A percentile compares a stretch with the other conserved stretches of the same genome.
phyloP scores from a whole-genome alignment of 305 asterid genomes.

The Solanum aculeatissimum region DNA sequence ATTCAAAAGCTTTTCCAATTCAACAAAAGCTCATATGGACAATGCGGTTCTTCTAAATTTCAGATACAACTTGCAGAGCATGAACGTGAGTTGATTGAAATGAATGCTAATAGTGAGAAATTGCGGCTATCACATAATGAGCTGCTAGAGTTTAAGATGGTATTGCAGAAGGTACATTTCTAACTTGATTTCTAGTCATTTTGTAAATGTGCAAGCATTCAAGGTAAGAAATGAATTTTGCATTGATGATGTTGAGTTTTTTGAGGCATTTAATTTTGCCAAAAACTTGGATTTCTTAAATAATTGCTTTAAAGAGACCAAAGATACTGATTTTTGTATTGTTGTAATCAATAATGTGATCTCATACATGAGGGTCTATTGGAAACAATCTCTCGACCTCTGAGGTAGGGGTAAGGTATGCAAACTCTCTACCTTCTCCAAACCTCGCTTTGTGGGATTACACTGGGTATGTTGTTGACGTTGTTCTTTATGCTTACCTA shows the following conservation, averaged over 20 bases:
- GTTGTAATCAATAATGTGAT: neutral
- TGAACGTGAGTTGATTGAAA: conserved; percentile 92
- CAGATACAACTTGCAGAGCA: conserved; percentile 87
- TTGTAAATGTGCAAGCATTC: neutral
- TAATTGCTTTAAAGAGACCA: neutral
- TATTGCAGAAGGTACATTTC: conserved; percentile 70
- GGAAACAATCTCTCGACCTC: neutral
- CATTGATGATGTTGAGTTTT: neutral
- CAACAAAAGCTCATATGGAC: neutral
- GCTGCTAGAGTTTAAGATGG: conserved; percentile 96
- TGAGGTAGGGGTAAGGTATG: neutral
- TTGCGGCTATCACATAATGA: conserved; percentile 85
- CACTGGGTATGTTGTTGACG: neutral
- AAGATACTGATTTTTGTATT: neutral
- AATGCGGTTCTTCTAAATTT: neutral
- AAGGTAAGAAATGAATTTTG: neutral
- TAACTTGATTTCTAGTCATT: conserved; percentile 4
- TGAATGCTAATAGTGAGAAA: conserved; percentile 86
- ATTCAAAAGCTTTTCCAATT: neutral
- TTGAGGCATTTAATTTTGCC: neutral
- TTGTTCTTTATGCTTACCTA: neutral
- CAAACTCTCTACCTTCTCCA: neutral
- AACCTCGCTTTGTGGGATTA: neutral
- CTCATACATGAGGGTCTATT: neutral
- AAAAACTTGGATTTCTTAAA: neutral